Evolutionary conservation across 768 basidiomycete species (phyloP).

Genomic region (Xerocomellus intermedius): DNA sequence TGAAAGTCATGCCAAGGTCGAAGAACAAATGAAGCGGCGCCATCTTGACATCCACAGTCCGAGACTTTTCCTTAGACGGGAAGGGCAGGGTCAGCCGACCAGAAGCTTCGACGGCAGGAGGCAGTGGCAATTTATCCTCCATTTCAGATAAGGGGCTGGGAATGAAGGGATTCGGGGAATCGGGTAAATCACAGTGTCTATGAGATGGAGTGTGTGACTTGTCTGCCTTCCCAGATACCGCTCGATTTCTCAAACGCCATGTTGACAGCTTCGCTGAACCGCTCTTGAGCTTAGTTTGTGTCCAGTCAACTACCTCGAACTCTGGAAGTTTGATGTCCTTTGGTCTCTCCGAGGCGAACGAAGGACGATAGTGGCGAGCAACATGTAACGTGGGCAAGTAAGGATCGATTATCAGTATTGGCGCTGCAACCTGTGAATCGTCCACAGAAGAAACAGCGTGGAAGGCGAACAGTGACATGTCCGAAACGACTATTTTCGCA

Average conservation of each 20-base stretch:
- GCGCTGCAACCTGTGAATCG: conserved; percentile 43
- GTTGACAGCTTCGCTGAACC: conserved; percentile 54
- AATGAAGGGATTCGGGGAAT: conserved; percentile 19
- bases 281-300: conserved; percentile 37
- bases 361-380: conserved; percentile 42
- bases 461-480: conserved; percentile 61
- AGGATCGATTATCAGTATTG: conserved; percentile 75
- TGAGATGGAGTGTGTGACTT: conserved; percentile 20
- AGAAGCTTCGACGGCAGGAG: conserved; percentile 22
- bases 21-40: conserved; percentile 75
- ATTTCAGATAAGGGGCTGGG: conserved; percentile 16
- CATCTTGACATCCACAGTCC: conserved; percentile 37
- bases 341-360: conserved; percentile 22
- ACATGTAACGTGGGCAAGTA: conserved; percentile 60
- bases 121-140: conserved; percentile 7
- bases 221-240: conserved; percentile 15
- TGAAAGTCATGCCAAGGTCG: conserved; percentile 53
- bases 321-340: conserved; percentile 41
- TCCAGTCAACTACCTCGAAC: conserved; percentile 67
- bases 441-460: conserved; percentile 21
- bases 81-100: conserved; percentile 3
- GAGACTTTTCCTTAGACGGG: background rate
- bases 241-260: conserved; percentile 55
- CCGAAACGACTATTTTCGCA: conserved; percentile 32
- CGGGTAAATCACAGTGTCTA: conserved; percentile 13